Evolutionary conservation across 2,329 filamentous ascomycete species (phyloP), one percentile per base, ranked within the genome.

Genomic region (Colletotrichum acutatum): DNA sequence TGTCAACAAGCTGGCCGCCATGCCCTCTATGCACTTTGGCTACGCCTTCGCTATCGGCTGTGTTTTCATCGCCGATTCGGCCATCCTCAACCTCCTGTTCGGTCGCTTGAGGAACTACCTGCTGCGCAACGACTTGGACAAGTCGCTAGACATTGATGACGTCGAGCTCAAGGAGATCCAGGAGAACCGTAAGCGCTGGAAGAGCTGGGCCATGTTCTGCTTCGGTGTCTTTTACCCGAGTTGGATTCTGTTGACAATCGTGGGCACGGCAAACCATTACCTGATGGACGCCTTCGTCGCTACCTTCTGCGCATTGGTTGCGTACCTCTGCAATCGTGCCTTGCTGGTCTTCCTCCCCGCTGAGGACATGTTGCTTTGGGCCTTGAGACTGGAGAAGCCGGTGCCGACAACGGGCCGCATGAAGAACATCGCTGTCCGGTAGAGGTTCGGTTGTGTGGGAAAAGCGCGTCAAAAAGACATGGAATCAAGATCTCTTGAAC

Each of bases 211-310:
- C 26, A 78, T 81, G 59, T 80, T 79, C 53, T 78, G 75, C 24
- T 61, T 88, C 19, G 88, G 88, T 34, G 71, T 90, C 22, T 80
- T 83, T 59, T 90, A 90, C 76, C 89, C 89, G 1, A 76, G 80
- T 5, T 85, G 88, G 77, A 88, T 90, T 64, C 77, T 91, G 61
- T 82, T 86, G 0, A 87, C 87, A 34, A 91, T 92, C 72, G 86
- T 92, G 32, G 87, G 89, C 19, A 91, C 90, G 0, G 90, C 89
- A 42, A 92, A 92, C 76, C 90, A 87, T 76, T 87, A 93, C 79
- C 87, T 92, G 59, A 84, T 93, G 5, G 92, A 94, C 80, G 91
- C 92, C 0, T 84, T 92, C 24, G 91, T 90, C 1, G 91, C 91
- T 0, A 86, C 88, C 0, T 76, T 88, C 22, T 90, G 93, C 3